A percentile compares a stretch with the other conserved stretches of the same genome.
Evolutionary conservation across 2,329 filamentous ascomycete genomes (phyloP).

Genomic region (Volutella citrinella): DNA sequence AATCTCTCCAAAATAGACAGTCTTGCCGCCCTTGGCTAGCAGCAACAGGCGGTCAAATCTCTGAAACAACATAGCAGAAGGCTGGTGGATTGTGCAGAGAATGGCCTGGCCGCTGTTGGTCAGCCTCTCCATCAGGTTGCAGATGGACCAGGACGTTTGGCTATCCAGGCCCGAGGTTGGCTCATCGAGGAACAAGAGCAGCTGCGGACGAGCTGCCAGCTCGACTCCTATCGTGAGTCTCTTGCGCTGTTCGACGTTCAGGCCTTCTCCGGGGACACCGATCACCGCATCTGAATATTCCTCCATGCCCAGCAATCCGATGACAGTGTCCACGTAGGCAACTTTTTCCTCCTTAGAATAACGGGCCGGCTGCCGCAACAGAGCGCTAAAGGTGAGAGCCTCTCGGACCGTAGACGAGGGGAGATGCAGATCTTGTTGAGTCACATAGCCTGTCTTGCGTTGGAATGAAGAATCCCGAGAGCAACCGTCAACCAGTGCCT

Average conservation of each 20-base stretch:
- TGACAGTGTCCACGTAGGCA: conserved; percentile 75
- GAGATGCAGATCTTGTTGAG: conserved; percentile 84
- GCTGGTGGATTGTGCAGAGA: conserved; percentile 52
- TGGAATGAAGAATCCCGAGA: conserved; percentile 76
- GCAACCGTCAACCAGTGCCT: conserved; percentile 63
- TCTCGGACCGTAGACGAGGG: conserved; percentile 79
- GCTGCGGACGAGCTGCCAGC: conserved; percentile 49
- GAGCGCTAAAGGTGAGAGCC: conserved; percentile 75
- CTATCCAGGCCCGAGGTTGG: conserved; percentile 57
- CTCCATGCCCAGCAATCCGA: conserved; percentile 59
- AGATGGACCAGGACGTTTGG: conserved; percentile 58
- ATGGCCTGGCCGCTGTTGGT: conserved; percentile 47
- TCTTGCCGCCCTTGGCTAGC: conserved; percentile 58
- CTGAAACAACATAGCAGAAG: conserved; percentile 45
- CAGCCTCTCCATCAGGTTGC: conserved; percentile 56
- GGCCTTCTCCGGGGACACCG: conserved; percentile 54
- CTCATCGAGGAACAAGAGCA: conserved; percentile 58
- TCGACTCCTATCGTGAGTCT: conserved; percentile 56
- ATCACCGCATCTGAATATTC: conserved; percentile 62
- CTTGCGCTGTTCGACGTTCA: conserved; percentile 58
- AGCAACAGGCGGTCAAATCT: conserved; percentile 58
- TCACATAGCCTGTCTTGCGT: conserved; percentile 82
- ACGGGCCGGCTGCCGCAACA: conserved; percentile 72
- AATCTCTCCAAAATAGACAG: conserved; percentile 64
- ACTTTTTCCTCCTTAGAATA: conserved; percentile 69